Evolutionary conservation across 2,329 filamentous ascomycete genomes (phyloP).

Genomic region (Penicillium italicum): DNA sequence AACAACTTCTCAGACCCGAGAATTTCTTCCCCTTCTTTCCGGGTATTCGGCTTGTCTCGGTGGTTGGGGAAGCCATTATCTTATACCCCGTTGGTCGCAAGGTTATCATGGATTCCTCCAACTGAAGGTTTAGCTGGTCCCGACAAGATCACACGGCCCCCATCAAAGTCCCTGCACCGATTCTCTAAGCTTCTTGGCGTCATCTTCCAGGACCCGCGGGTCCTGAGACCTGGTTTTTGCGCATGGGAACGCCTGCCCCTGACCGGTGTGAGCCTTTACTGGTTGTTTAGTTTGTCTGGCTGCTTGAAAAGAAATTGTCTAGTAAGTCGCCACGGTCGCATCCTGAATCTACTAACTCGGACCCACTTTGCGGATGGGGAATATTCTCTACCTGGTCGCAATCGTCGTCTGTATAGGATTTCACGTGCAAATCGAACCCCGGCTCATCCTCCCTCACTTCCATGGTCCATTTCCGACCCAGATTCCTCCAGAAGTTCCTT

Average conservation of each 20-base stretch:
- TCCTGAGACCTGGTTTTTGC: neutral
- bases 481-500: neutral
- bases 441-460: neutral
- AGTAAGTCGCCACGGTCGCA: neutral
- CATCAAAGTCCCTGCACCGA: no score
- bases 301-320: neutral
- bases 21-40: slow-evolving; percentile 11
- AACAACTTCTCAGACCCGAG: no score
- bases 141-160: no score
- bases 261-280: neutral
- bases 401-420: neutral
- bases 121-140: no score
- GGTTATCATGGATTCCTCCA: neutral
- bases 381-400: neutral
- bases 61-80: slow-evolving; percentile 48
- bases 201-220: neutral
- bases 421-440: neutral
- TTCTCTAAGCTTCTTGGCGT: no score
- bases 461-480: neutral
- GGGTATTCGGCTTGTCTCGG: slow-evolving; percentile 51
- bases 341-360: neutral
- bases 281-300: neutral
- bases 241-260: neutral
- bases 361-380: neutral
- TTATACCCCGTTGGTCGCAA: neutral